These are phyloP conservation scores for Truncatella angustata DNA, from an alignment of 2,329 filamentous ascomycete genomes.

Conservation along the genomic window DNA sequence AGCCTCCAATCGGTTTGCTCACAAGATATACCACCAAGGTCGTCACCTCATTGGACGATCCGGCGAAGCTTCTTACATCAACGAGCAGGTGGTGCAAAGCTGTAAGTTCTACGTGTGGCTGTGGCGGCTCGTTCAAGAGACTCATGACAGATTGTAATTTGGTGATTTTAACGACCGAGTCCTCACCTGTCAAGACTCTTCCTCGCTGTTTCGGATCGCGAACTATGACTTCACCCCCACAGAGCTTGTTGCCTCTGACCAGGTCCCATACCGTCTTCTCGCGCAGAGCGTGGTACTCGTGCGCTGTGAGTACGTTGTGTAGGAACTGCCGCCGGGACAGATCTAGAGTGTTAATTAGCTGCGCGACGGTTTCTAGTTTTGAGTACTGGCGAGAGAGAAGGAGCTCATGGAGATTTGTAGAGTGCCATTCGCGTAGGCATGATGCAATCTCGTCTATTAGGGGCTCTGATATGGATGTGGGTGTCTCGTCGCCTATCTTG, in stretches of 20 bases:
- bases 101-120: constrained; percentile 63
- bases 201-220: constrained; percentile 82
- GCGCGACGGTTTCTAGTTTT: constrained; percentile 76
- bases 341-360: constrained; percentile 79
- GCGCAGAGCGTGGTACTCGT: constrained; percentile 77
- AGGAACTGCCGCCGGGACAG: constrained; percentile 83
- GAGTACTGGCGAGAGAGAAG: constrained; percentile 80
- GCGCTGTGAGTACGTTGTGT: constrained; percentile 86
- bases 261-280: constrained; percentile 95
- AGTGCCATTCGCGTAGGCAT: constrained; percentile 96
- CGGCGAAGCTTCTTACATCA: constrained; percentile 79
- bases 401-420: constrained; percentile 90
- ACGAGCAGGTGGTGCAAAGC: constrained; percentile 79
- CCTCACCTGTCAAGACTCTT: constrained; percentile 83
- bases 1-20: constrained; percentile 63
- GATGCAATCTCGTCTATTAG: constrained; percentile 97
- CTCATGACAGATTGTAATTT: constrained; percentile 95
- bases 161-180: constrained; percentile 89
- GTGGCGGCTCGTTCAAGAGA: constrained; percentile 79
- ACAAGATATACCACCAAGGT: constrained; percentile 78
- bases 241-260: constrained; percentile 89
- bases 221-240: constrained; percentile 92
- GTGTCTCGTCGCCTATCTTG: constrained; percentile 95
- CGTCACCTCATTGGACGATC: constrained; percentile 71
- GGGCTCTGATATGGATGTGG: constrained; percentile 83